Evolutionary conservation across 345 rosid species (phyloP).

Genomic region (Euphorbia pulcherrima): DNA sequence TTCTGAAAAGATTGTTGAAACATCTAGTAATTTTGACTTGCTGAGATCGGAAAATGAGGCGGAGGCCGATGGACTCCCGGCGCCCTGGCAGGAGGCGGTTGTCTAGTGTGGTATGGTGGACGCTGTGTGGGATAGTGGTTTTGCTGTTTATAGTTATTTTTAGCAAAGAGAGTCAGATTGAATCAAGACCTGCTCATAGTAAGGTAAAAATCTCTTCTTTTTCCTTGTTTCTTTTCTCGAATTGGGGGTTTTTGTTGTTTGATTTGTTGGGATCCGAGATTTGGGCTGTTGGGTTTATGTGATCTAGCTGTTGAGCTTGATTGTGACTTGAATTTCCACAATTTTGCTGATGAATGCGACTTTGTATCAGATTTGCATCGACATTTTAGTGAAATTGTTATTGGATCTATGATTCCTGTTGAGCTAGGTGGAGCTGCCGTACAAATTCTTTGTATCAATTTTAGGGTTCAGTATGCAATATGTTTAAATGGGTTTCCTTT

Average conservation of each 20-base stretch:
- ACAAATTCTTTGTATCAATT: not conserved
- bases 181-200: conserved; percentile 45
- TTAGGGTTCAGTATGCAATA: not conserved
- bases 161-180: conserved; percentile 51
- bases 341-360: not conserved
- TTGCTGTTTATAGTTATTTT: conserved; percentile 57
- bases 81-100: conserved; percentile 57
- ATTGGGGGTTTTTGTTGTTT: not conserved
- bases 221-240: not conserved
- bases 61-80: conserved; percentile 63
- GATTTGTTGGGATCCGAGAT: not conserved
- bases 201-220: conserved; percentile 39
- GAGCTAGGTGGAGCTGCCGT: not conserved
- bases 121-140: conserved; percentile 46
- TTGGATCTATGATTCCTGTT: conserved; percentile 7
- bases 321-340: not conserved
- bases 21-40: conserved; percentile 8
- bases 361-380: not conserved
- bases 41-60: conserved; percentile 43
- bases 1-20: too few relatives aligned
- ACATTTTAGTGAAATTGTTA: not conserved
- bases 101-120: conserved; percentile 69
- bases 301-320: not conserved
- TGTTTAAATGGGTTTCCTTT: not conserved
- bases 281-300: not conserved